Conservation (phyloP, 306 rosid species). For the Rosa multiflora region DNA sequence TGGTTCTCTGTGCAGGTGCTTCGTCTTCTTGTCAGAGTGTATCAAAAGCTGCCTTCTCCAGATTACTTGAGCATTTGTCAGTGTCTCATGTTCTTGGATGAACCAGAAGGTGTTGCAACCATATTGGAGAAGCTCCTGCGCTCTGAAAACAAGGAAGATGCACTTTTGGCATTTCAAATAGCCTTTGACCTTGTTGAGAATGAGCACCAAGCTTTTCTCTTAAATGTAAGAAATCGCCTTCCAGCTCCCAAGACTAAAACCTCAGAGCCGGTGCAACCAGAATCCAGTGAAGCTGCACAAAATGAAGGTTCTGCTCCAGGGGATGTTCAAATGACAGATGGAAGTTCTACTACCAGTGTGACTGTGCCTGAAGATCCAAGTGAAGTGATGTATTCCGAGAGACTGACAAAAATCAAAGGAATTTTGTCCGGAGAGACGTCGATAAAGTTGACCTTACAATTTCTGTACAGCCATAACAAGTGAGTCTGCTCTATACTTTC, state of each 20-base stretch:
- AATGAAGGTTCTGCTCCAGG: slow-evolving; percentile 56
- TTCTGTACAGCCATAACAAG: slow-evolving; percentile 97
- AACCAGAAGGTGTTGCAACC: slow-evolving; percentile 85
- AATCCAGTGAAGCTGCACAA: slow-evolving; percentile 48
- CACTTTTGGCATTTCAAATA: slow-evolving; percentile 90
- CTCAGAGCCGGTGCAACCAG: slow-evolving; percentile 52
- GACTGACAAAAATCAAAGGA: slow-evolving; percentile 80
- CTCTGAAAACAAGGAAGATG: slow-evolving; percentile 86
- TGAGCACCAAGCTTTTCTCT: slow-evolving; percentile 93
- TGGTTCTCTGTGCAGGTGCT: slow-evolving; percentile 58
- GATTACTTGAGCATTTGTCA: slow-evolving; percentile 97
- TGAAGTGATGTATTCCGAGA: slow-evolving; percentile 75
- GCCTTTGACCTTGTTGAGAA: slow-evolving; percentile 97
- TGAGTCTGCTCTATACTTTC: slow-evolving; percentile 41
- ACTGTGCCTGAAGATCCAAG: slow-evolving; percentile 68
- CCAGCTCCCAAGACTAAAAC: slow-evolving; percentile 57
- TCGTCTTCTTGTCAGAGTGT: slow-evolving; percentile 89
- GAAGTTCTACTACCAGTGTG: slow-evolving; percentile 39
- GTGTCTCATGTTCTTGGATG: slow-evolving; percentile 96
- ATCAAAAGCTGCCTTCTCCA: slow-evolving; percentile 89
- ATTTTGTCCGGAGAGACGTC: slow-evolving; percentile 95
- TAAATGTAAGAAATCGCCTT: slow-evolving; percentile 79
- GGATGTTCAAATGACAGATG: slow-evolving; percentile 85
- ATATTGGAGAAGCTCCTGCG: slow-evolving; percentile 84
- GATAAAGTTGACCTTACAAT: slow-evolving; percentile 83